Evolutionary conservation across 2,329 filamentous ascomycete genomes (phyloP), one percentile per base, ranked within the genome.

Genomic region (Alternaria burnsii): DNA sequence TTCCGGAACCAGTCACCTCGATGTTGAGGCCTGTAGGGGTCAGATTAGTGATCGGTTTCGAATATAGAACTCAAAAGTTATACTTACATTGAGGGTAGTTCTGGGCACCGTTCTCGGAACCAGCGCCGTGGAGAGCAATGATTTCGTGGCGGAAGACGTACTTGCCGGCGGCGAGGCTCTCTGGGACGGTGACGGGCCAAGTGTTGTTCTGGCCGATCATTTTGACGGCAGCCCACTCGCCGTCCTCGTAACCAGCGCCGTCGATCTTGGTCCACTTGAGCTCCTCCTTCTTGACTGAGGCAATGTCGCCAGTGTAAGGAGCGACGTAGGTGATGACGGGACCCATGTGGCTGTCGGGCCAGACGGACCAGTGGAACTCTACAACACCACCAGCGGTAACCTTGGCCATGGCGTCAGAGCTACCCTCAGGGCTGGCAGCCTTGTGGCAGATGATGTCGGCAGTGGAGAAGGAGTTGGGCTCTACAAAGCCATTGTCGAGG

Each of bases 371-470:
- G 58, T 81, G 78, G 40, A 88, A 76, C 55, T 54, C 78, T 66
- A 91, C 74, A 9, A 81, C 81, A 64, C 81, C 81, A 62, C 89
- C 89, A 14, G 88, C 89, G n/a, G 82, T 80, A 38, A 90, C 84
- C n/a, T 83, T 79, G 18, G 85, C 86, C 50, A 72, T 46, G 63
- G 82, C 81, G 58, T 82, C 79, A 11, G 63, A 68, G 26, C 65
- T 68, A 28, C 60, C 60, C 30, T 68, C 62, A 79, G 83, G 82
- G 30, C 82, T 81, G 30, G 84, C 87, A 43, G 78, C 77, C 73
- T 82, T 82, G 81, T 91, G 88, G 81, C 87, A 89, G 78, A 88
- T 86, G 65, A 89, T 88, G 66, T 78, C 74, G 50, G 74, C 42
- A 16, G 58, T 61, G 54, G 55, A 59, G 66, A 71, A 78, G 30